Evolutionary conservation across 208 protist genomes (phyloP), one percentile per base, ranked within the genome.

Genomic region (Leishmania braziliensis): DNA sequence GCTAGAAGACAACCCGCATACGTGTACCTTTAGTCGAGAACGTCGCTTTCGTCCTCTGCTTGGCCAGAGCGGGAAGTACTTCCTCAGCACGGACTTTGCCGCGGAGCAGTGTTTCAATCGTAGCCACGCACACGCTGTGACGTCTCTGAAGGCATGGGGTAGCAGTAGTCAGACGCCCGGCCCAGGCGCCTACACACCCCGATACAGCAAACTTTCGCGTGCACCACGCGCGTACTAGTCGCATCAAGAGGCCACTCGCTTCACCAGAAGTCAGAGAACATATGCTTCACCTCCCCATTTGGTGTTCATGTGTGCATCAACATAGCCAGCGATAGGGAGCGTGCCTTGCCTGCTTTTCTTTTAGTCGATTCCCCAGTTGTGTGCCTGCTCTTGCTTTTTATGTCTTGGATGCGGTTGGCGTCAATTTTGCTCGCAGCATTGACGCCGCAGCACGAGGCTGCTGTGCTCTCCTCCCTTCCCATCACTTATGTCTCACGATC

Each of bases 171-270:
- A 82, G 46, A 84, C 89, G 12, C 93, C 93, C 6, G 93, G 93
- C 14, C 93, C 93, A 18, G 93, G 93, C 26, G 89, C 93, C 12
- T 96, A 96, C 84, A 96, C 91, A 6, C 93, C 93, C 51, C 89
- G 86, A 0, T 96, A 93, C 84, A 87, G 73, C 66, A 95, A 95
- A 58, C 62, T 91, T 71, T 91, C 89, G 5, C 91, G 91, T 39
- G 89, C 89, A 3, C 87, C 90, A 0, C 73, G 86, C 39, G 1
- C 62, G n/a, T 80, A 54, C 48, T 80, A 79, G 18, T n/a, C 60
- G 62, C 14, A 20, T 39, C 26, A 68, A 68, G 10, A 16, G 12
- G 26, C 5, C 62, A 68, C 29, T 14, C 29, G 62, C 62, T 36
- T 68, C 29, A 14, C 12, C 29, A 68, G 72, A 58, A n/a, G 33